phyloP scores from a whole-genome alignment of 2,329 filamentous ascomycete genomes.

The Rhynchosporium secalis region DNA sequence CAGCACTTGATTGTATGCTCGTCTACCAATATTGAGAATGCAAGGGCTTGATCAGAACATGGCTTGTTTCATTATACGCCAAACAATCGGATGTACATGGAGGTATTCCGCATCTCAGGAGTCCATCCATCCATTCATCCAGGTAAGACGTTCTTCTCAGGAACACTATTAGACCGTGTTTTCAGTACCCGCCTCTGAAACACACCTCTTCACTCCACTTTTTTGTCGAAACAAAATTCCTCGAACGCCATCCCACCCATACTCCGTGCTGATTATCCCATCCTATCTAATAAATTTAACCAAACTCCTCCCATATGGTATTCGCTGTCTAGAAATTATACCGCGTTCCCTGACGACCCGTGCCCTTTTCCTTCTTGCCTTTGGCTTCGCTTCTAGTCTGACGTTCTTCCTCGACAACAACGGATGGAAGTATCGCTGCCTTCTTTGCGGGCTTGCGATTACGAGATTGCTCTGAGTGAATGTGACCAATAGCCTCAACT shows the following conservation, averaged over 20 bases:
- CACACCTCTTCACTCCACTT: neutral
- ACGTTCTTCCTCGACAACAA: conserved; percentile 43
- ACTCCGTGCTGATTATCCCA: conserved; percentile 12
- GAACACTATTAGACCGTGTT: neutral
- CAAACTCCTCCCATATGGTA: conserved; percentile 7
- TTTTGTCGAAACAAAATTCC: conserved; percentile 3
- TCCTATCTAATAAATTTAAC: neutral
- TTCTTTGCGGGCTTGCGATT: conserved; percentile 42
- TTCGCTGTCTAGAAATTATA: conserved; percentile 21
- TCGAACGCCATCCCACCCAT: conserved; percentile 1
- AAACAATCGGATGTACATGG: conserved; percentile 5
- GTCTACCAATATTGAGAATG: too few relatives aligned
- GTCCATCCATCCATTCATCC: neutral
- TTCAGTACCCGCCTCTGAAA: neutral
- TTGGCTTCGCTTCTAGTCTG: conserved; percentile 37
- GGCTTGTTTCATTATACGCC: neutral
- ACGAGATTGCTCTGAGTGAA: conserved; percentile 58
- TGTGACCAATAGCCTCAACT: conserved; percentile 56
- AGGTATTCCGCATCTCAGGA: neutral
- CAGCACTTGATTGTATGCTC: too few relatives aligned
- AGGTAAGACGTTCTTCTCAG: neutral
- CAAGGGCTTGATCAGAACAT: neutral
- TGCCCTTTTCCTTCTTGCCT: conserved; percentile 31
- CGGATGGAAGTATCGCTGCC: conserved; percentile 23
- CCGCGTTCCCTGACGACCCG: conserved; percentile 29